Evolutionary conservation across 257 asterid species (phyloP).

Genomic region (Przewalskia tangutica): DNA sequence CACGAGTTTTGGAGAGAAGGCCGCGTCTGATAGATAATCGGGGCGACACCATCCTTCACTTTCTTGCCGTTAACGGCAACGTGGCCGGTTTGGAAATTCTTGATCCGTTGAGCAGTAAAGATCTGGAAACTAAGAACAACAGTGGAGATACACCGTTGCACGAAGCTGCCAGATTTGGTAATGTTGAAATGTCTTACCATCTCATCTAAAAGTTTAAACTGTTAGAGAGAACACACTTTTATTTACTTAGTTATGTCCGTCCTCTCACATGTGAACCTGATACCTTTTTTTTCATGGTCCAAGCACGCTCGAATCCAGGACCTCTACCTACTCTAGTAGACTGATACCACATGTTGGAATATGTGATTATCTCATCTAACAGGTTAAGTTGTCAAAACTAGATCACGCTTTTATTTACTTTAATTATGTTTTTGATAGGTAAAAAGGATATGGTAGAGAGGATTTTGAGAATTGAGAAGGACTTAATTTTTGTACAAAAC

Average conservation of each 20-base stretch:
- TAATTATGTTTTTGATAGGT: not conserved
- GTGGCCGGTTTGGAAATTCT: not conserved
- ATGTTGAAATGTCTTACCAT: not conserved
- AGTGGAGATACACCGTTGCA: not conserved
- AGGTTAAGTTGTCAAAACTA: not conserved
- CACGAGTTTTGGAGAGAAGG: not conserved
- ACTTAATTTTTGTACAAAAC: too few relatives aligned
- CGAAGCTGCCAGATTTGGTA: conserved; percentile 6
- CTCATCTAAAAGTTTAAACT: not conserved
- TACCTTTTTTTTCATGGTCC: not conserved
- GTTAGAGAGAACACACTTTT: not conserved
- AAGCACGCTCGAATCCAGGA: not conserved
- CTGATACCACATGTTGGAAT: too few relatives aligned
- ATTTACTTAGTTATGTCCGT: not conserved
- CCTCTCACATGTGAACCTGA: not conserved
- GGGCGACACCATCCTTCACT: conserved; percentile 6
- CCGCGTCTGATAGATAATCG: not conserved
- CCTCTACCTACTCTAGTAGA: not conserved
- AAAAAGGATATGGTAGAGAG: not conserved
- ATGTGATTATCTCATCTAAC: not conserved
- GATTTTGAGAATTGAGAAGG: not conserved
- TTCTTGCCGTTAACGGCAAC: conserved; percentile 1
- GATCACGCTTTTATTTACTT: not conserved
- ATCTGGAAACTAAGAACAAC: not conserved
- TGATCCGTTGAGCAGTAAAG: not conserved